Evolutionary conservation across 176 grass and related monocot species (phyloP).

Genomic region (Miscanthus lutarioriparius): DNA sequence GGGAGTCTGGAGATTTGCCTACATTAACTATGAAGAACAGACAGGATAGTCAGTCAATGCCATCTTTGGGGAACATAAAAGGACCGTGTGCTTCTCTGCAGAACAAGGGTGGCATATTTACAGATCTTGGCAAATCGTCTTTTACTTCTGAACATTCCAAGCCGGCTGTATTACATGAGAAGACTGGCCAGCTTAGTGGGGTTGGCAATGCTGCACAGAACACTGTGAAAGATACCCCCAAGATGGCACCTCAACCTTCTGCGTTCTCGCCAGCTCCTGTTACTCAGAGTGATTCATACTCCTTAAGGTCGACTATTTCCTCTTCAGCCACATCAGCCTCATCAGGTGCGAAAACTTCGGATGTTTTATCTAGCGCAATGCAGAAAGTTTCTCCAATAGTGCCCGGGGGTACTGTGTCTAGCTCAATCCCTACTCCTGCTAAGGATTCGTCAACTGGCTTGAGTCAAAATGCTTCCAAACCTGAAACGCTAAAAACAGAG

Average conservation of each 20-base stretch:
- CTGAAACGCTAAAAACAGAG: constrained; percentile 48
- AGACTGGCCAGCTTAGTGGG: constrained; percentile 33
- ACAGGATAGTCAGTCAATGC: constrained; percentile 30
- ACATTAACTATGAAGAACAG: constrained; percentile 41
- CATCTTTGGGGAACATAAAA: constrained; percentile 41
- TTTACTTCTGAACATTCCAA: constrained; percentile 40
- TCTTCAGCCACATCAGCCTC: constrained; percentile 28
- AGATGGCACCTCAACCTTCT: constrained; percentile 26
- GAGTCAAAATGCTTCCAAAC: constrained; percentile 42
- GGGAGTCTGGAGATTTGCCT: constrained; percentile 29
- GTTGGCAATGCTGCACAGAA: constrained; percentile 22
- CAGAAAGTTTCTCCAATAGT: constrained; percentile 35
- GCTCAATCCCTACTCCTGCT: constrained; percentile 29
- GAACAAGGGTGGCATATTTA: constrained; percentile 33
- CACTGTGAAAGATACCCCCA: constrained; percentile 37
- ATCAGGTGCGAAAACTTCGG: constrained; percentile 31
- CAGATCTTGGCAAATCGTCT: constrained; percentile 44
- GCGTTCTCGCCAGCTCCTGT: constrained; percentile 21
- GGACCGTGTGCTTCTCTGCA: constrained; percentile 32
- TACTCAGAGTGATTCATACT: constrained; percentile 18
- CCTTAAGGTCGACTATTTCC: constrained; percentile 26
- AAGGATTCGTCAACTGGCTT: constrained; percentile 34
- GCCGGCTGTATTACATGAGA: constrained; percentile 31
- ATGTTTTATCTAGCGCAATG: constrained; percentile 26
- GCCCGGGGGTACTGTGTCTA: constrained; percentile 32